Evolutionary conservation across 2,329 filamentous ascomycete genomes (phyloP).

Genomic region (Neonectria coccinea): DNA sequence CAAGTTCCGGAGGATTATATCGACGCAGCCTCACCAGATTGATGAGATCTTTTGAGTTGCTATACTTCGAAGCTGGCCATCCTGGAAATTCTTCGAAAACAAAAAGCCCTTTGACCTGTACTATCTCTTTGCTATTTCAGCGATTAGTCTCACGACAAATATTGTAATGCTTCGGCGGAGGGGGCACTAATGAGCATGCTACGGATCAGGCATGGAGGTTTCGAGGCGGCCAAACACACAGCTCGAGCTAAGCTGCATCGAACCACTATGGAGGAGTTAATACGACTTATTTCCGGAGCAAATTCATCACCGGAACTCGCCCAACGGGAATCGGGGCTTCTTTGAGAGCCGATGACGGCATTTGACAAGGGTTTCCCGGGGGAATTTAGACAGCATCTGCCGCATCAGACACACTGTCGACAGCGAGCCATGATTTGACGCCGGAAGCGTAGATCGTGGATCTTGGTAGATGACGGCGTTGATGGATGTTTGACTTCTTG

Average conservation of each 20-base stretch:
- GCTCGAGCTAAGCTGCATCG: slow-evolving; percentile 7
- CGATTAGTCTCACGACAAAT: slow-evolving; percentile 15
- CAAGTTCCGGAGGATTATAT: slow-evolving; percentile 48
- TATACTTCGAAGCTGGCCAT: neutral
- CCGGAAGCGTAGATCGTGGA: slow-evolving; percentile 1
- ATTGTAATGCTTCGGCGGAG: slow-evolving; percentile 7
- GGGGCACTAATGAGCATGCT: slow-evolving; percentile 22
- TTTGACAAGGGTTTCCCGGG: neutral
- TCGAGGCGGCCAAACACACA: slow-evolving; percentile 12
- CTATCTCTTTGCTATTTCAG: slow-evolving; percentile 11
- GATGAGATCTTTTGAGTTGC: slow-evolving; percentile 18
- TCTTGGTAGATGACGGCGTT: slow-evolving; percentile 10
- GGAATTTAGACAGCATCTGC: neutral
- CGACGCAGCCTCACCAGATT: slow-evolving; percentile 51
- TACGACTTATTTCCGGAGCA: slow-evolving; percentile 11
- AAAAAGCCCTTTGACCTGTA: slow-evolving; percentile 6
- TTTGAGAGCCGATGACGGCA: neutral
- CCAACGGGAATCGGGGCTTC: neutral
- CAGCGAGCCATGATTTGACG: slow-evolving; percentile 2
- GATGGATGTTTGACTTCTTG: neutral
- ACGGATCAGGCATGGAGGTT: slow-evolving; percentile 12
- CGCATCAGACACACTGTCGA: slow-evolving; percentile 1
- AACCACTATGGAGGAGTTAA: slow-evolving; percentile 23
- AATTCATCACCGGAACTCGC: slow-evolving; percentile 2
- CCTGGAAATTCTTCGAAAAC: neutral